Evolutionary conservation across 2,329 filamentous ascomycete genomes (phyloP), one percentile per base, ranked within the genome.

Genomic region (Metarhizium brunneum): DNA sequence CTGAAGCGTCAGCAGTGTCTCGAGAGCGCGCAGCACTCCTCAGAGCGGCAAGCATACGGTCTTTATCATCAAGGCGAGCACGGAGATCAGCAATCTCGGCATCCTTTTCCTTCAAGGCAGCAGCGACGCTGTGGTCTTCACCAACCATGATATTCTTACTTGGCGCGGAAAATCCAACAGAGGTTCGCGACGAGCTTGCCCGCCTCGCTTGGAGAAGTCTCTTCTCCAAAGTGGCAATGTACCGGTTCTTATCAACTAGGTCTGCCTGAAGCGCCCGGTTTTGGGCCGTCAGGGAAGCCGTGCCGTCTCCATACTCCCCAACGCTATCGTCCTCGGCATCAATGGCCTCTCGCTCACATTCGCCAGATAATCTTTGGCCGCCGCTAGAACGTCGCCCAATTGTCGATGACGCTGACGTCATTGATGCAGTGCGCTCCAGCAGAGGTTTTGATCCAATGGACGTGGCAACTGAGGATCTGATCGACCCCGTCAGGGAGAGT

Each of bases 191-290:
- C 54, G 95, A 91, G 71, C 92, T 96, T 0, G 91, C 90, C 50
- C 92, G 81, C 45, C 94, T 82, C 42, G 94, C 94, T 66, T 99
- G 94, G 38, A 97, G 77, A 1, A 99, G 76, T 30, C 94, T 84
- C 71, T 95, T 95, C 73, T 99, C 94, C 13, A 99, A 74, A 0
- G 94, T 97, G 32, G 88, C 82, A 63, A 97, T 97, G 69, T 99
- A 99, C 36, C 94, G 87, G 64, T 94, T 97, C 75, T 96, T 96
- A 72, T 99, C 94, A n/a, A 82, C 83, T 50, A 99, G 80, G 69
- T 99, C 94, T n/a, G 91, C 84, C 69, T 96, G 94, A 50, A 99
- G 74, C n/a, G 95, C 88, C 52, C 86, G 84, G 62, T 96, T 91
- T 67, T 96, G 94, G n/a, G 89, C 83, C 47, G 86, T 76, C 51